Conservation (phyloP, 345 rosid species). For the Pistacia vera region DNA sequence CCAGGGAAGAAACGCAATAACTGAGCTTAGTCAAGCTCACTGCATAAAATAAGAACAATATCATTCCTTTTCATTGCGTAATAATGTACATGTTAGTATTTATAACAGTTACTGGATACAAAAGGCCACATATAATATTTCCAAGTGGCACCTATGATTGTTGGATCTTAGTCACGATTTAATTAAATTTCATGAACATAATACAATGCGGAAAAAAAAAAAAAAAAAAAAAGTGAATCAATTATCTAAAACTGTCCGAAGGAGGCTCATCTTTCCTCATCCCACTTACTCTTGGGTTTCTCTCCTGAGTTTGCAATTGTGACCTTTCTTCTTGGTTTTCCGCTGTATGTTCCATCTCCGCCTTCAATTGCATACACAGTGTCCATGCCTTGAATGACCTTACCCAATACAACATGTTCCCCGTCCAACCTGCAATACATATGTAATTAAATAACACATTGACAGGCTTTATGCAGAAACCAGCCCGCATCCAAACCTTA, state of each 20-base stretch:
- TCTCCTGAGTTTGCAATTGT: no score
- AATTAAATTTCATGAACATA: background rate
- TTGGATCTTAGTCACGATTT: constrained; percentile 9
- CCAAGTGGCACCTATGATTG: constrained; percentile 14
- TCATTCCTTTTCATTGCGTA: constrained; percentile 6
- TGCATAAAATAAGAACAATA: background rate
- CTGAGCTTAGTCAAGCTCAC: no score
- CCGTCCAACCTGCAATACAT: constrained; percentile 77
- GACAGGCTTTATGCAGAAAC: background rate
- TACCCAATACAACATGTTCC: constrained; percentile 55
- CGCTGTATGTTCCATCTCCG: no score
- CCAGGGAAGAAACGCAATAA: no score
- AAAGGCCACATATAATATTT: constrained; percentile 18
- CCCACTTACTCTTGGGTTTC: no score
- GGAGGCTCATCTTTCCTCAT: no score
- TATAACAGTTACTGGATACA: constrained; percentile 9
- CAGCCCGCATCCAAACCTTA: background rate
- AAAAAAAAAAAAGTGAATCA: no score
- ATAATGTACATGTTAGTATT: constrained; percentile 1
- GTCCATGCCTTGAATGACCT: no score
- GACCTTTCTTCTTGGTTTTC: no score
- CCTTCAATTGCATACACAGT: no score
- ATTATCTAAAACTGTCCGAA: no score
- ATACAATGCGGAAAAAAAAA: no score
- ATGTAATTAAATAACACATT: background rate